Evolutionary conservation across 257 asterid genomes (phyloP).

Genomic region (Solanum ossicruentum): DNA sequence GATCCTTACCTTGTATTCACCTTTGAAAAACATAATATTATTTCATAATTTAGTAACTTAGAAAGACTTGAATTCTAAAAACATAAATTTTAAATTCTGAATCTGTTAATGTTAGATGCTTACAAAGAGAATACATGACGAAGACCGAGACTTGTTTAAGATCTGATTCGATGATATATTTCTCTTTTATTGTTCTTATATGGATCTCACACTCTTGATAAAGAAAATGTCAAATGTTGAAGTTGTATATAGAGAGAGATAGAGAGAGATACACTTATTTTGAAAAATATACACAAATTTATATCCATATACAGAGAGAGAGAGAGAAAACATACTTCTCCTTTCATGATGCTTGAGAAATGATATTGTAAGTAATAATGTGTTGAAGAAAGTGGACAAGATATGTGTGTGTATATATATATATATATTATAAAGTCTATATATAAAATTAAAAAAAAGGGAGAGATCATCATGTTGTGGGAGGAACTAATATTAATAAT

Average conservation of each 20-base stretch:
- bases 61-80: neutral
- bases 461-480: neutral
- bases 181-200: too few relatives aligned
- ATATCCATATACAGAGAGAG: neutral
- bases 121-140: neutral
- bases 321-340: constrained; percentile 23
- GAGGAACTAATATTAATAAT: neutral
- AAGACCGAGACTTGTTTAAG: too few relatives aligned
- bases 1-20: neutral
- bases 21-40: neutral
- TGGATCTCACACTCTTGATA: too few relatives aligned
- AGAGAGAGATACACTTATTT: neutral
- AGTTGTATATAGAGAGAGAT: neutral
- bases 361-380: neutral
- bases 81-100: neutral
- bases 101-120: neutral
- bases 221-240: neutral
- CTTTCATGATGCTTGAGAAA: constrained; percentile 5
- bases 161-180: too few relatives aligned
- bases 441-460: neutral
- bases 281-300: neutral
- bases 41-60: neutral
- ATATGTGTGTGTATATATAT: neutral
- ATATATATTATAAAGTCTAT: neutral
- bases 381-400: neutral